These are phyloP conservation scores for Fusarium chaquense DNA, from an alignment of 2,329 filamentous ascomycete genomes.

Conservation along the genomic window DNA sequence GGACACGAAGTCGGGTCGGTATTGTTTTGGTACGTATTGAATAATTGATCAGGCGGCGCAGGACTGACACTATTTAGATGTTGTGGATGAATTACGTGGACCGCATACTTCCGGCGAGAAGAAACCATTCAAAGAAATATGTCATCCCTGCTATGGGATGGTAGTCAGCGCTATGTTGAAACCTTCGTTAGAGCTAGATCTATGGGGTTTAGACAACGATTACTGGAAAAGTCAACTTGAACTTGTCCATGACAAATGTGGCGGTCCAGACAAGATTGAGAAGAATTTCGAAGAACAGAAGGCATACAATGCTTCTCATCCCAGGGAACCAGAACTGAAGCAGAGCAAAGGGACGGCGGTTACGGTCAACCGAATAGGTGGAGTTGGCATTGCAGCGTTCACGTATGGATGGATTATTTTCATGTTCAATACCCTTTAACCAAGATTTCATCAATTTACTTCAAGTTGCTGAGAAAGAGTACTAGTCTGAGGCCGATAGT, in stretches of 20 bases:
- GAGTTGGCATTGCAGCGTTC: neutral
- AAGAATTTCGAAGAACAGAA: neutral
- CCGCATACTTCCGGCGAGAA: no score
- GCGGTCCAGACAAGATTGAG: neutral
- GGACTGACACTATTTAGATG: neutral
- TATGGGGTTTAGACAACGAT: neutral
- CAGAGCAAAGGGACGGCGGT: neutral
- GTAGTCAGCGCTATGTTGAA: neutral
- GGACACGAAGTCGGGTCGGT: neutral
- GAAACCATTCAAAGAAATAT: neutral
- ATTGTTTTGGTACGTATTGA: neutral
- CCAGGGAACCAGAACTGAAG: neutral
- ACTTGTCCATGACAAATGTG: neutral
- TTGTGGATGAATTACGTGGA: neutral
- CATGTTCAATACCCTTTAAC: neutral
- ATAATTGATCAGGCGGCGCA: fast-evolving
- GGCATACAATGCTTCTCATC: neutral
- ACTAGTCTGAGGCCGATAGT: no score
- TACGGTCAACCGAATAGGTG: neutral
- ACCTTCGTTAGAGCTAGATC: neutral
- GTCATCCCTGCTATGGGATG: neutral
- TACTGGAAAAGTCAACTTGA: neutral
- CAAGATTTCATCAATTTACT: no score
- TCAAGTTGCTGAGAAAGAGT: no score
- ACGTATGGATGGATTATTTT: neutral